Percentiles rank a stretch among this genome's conserved stretches.
phyloP scores from a whole-genome alignment of 148 eudicot species.

The Polygonum aviculare region DNA sequence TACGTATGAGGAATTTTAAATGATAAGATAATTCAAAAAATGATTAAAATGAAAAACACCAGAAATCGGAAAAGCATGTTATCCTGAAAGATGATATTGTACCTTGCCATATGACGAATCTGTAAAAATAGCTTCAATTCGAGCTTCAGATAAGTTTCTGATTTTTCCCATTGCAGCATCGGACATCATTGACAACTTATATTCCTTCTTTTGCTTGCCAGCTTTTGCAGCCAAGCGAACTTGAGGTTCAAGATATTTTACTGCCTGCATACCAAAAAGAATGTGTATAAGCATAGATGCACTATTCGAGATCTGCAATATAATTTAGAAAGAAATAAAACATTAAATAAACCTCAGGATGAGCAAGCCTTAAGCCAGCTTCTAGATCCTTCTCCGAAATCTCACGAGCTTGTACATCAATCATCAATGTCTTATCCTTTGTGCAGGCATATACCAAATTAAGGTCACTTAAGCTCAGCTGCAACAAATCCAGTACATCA shows the following conservation, averaged over 20 bases:
- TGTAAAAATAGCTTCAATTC: constrained; percentile 81
- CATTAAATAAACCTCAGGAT: constrained; percentile 52
- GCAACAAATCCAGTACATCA: constrained; percentile 23
- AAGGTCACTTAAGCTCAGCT: constrained; percentile 88
- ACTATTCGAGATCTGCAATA: not conserved
- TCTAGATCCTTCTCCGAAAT: constrained; percentile 85
- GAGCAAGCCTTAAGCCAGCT: constrained; percentile 86
- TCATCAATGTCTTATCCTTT: constrained; percentile 89
- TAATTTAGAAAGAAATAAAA: not conserved
- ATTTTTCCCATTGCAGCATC: constrained; percentile 67
- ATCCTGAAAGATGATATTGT: not conserved
- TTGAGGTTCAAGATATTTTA: constrained; percentile 91
- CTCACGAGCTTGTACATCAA: constrained; percentile 93
- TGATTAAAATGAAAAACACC: not conserved
- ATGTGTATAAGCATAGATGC: not conserved
- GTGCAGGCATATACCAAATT: constrained; percentile 98
- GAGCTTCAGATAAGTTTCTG: constrained; percentile 57
- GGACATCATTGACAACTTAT: constrained; percentile 74
- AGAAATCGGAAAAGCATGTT: not conserved
- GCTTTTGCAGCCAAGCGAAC: constrained; percentile 77
- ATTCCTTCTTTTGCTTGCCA: constrained; percentile 81
- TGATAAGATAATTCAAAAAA: not conserved
- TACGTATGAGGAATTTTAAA: not conserved
- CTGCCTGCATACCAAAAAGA: constrained; percentile 50
- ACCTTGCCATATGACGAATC: constrained; percentile 94